Percentiles rank a stretch among this genome's conserved stretches.
Evolutionary conservation across 78 protist species (phyloP).

Genomic region (Capsaspora owczarzaki): DNA sequence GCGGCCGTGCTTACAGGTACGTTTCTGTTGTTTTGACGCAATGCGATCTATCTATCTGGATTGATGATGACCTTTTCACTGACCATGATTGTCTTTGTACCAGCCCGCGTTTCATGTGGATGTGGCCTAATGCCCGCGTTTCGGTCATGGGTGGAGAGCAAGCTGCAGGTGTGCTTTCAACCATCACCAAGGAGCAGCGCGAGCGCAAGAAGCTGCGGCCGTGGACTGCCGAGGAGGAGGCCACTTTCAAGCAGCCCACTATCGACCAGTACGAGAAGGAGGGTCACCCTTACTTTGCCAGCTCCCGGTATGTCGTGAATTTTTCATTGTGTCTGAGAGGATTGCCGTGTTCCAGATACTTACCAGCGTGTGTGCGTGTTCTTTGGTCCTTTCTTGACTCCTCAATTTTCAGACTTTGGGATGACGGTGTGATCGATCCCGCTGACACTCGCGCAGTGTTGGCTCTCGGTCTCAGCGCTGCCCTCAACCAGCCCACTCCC

Average conservation of each 20-base stretch:
- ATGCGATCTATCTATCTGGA: no score
- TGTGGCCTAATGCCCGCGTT: slow-evolving; percentile 94
- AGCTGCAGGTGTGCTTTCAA: slow-evolving; percentile 67
- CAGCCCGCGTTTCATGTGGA: slow-evolving; percentile 83
- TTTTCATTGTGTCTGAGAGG: background rate
- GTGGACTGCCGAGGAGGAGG: slow-evolving; percentile 58
- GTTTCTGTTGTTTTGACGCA: background rate
- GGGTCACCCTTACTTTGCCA: slow-evolving; percentile 73
- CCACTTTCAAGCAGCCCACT: slow-evolving; percentile 44
- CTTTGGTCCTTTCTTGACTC: no score
- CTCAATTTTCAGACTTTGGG: slow-evolving; percentile 84
- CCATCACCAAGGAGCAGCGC: background rate
- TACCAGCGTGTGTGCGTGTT: no score
- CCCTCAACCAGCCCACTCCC: slow-evolving; percentile 56
- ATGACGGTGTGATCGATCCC: slow-evolving; percentile 94
- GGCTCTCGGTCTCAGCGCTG: slow-evolving; percentile 63
- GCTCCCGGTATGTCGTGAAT: slow-evolving; percentile 51
- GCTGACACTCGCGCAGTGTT: slow-evolving; percentile 62
- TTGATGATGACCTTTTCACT: no score
- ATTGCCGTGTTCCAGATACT: no score
- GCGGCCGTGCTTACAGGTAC: slow-evolving; percentile 73
- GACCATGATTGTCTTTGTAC: no score
- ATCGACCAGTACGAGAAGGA: slow-evolving; percentile 71
- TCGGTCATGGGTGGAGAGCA: slow-evolving; percentile 97
- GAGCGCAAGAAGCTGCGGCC: slow-evolving; percentile 1